Base-by-base conservation (phyloP, 225 moss, liverwort and hornwort species). In the Bryum argenteum region DNA sequence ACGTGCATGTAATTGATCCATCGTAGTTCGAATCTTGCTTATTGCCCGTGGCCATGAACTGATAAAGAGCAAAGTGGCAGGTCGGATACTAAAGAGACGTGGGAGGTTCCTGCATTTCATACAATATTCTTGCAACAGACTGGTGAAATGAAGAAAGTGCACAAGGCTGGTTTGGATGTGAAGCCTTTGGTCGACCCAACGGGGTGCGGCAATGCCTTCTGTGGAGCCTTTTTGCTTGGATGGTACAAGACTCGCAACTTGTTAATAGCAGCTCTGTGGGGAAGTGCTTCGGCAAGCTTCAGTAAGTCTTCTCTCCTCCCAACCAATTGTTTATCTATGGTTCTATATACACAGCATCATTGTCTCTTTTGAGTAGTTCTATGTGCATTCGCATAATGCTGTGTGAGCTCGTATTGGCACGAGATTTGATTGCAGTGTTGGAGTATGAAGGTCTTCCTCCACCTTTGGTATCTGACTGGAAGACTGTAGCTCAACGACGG, bases 401-500 rank as follows among this genome's bases (percentile, higher is more conserved):
- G 33, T 33, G 33, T 33, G 33, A 33, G 33, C 33, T 33, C 33
- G n/a, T n/a, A n/a, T 55, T 64, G 26, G 45, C 22, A 28, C 8
- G 0, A 22, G 37, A 47, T 15, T 48, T 75, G 74, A 28, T 43
- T 75, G 73, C 73, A 96, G 93, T 96, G 91, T 52, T 91, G 76
- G 96, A 96, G 81, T 85, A 96, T 37, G 96, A 93, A 85, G 96
- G 96, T 66, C 66, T 90, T 69, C 96, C 93, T 69, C 84, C 90
- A 22, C 80, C 89, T 53, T 13, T 73, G 61, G 57, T 91, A 38
- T 55, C 88, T 26, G 54, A 78, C 40, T 78, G 89, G 84, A 88
- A 77, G 75, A 56, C 72, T 1, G 82, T 81, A 68, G 91, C 96
- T 21, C 67, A 76, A 67, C 81, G 79, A 11, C 89, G 93, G 10